A percentile compares a stretch with the other conserved stretches of the same genome.
phyloP scores from a whole-genome alignment of 1,139 yeast genomes.

The Nakaseomyces nivariensis region DNA sequence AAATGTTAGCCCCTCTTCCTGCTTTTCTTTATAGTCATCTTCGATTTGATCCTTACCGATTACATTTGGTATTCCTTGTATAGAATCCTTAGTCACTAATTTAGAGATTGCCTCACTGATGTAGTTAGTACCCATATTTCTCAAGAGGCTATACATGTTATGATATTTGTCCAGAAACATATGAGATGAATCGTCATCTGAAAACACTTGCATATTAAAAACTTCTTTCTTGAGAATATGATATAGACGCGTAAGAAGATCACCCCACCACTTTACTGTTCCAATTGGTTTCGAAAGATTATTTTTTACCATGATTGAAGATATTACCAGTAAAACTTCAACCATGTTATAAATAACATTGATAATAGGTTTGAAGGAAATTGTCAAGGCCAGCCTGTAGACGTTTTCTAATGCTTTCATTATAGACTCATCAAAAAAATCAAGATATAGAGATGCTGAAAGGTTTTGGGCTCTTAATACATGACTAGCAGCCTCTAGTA shows the following conservation, averaged over 20 bases:
- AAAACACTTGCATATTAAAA: conserved; percentile 10
- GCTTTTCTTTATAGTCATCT: conserved; percentile 1
- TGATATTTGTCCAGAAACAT: conserved; percentile 13
- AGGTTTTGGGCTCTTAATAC: conserved; percentile 14
- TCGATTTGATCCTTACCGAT: conserved; percentile 21
- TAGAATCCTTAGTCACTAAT: conserved; percentile 14
- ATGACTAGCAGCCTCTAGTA: conserved; percentile 37
- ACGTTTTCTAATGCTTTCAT: conserved; percentile 17
- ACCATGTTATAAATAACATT: conserved; percentile 21
- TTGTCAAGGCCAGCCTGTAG: conserved; percentile 22
- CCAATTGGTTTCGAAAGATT: conserved; percentile 6
- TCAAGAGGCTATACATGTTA: conserved; percentile 19
- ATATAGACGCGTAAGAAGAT: conserved; percentile 16
- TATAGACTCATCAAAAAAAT: conserved; percentile 16
- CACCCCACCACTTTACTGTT: conserved; percentile 23
- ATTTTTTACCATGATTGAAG: conserved; percentile 10
- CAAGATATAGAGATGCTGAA: conserved; percentile 8
- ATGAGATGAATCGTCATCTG: conserved; percentile 6
- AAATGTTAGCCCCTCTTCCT: conserved; percentile 4
- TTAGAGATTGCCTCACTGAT: conserved; percentile 16
- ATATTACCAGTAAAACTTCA: conserved; percentile 18
- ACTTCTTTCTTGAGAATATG: conserved; percentile 15
- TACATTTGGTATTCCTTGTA: conserved; percentile 21
- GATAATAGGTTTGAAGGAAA: conserved; percentile 25
- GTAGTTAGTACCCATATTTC: conserved; percentile 23